These are phyloP conservation scores for Entophlyctis luteolus DNA, from an alignment of 192 early-diverging fungal species.

Conservation along the genomic window DNA sequence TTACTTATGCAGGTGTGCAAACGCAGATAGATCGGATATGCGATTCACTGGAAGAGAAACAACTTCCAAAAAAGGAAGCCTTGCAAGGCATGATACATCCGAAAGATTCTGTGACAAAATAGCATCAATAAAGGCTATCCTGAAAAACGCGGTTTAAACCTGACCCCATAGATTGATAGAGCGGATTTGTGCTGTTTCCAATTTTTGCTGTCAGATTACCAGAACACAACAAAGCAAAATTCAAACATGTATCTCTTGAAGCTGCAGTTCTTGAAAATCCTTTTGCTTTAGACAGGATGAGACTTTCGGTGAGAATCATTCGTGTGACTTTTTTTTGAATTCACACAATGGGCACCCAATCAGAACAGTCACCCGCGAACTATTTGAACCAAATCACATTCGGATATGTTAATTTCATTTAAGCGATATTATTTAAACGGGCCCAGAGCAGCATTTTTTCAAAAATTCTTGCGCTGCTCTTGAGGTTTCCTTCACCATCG, in stretches of 20 bases:
- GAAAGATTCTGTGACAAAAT: slow-evolving; percentile 22
- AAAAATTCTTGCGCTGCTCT: too few species aligned
- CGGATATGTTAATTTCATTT: too few species aligned
- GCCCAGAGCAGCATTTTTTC: too few species aligned
- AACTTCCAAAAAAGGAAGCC: slow-evolving; percentile 34
- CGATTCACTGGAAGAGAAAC: slow-evolving; percentile 43
- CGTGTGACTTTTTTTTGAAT: too few species aligned
- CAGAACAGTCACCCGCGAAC: too few species aligned
- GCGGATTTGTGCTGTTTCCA: slow-evolving; percentile 23
- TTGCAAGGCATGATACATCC: slow-evolving; percentile 33
- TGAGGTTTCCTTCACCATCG: too few species aligned
- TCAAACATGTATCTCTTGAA: slow-evolving; percentile 8
- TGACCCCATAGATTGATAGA: slow-evolving; percentile 47
- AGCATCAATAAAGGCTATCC: background rate
- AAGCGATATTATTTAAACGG: too few species aligned
- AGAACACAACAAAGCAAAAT: background rate
- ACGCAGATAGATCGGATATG: slow-evolving; percentile 11
- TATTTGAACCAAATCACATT: too few species aligned
- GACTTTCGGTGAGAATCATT: slow-evolving; percentile 25
- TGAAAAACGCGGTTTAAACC: background rate
- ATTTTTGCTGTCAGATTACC: background rate
- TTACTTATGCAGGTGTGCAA: background rate
- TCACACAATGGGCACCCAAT: too few species aligned
- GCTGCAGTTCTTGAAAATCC: slow-evolving; percentile 12
- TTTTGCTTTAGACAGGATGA: slow-evolving; percentile 23